These are phyloP conservation scores for Aspergillus ochraceus DNA, from an alignment of 2,329 filamentous ascomycete genomes.

Conservation along the genomic window DNA sequence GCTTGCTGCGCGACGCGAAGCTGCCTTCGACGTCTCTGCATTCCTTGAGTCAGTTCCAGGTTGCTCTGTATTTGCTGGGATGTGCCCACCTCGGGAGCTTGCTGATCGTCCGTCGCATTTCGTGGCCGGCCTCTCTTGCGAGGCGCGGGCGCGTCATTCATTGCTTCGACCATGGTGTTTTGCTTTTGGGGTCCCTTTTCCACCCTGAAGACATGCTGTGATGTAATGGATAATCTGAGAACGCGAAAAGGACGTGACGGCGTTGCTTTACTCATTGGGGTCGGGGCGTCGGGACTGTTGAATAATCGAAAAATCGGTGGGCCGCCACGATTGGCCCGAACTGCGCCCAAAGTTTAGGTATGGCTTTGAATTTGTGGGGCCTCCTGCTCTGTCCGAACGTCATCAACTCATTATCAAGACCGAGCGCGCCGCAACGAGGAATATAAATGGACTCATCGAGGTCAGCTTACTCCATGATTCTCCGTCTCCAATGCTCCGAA, in stretches of 20 bases:
- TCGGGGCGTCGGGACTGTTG: conserved; percentile 10
- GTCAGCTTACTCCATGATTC: neutral
- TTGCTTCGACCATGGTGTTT: conserved; percentile 11
- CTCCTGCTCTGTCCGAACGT: neutral
- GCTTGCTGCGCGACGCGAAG: conserved; percentile 27
- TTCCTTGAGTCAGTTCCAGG: conserved; percentile 11
- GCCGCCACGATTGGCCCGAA: neutral
- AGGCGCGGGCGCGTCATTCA: conserved; percentile 11
- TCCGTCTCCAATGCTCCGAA: conserved; percentile 6
- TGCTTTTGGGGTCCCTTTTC: neutral
- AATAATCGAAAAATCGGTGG: conserved; percentile 18
- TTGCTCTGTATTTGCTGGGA: neutral
- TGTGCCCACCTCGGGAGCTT: conserved; percentile 23
- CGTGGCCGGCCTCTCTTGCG: conserved; percentile 28
- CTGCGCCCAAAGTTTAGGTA: conserved; percentile 1
- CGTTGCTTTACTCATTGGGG: neutral
- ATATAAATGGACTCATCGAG: neutral
- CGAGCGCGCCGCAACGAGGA: too few species aligned
- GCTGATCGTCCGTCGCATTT: conserved; percentile 19
- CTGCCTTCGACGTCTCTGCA: conserved; percentile 28
- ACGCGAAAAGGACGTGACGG: conserved; percentile 1
- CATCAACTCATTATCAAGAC: neutral
- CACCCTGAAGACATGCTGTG: neutral
- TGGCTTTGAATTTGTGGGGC: too few species aligned
- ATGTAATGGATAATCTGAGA: conserved; percentile 16